Percentiles rank a stretch among this genome's conserved stretches.
Conservation (phyloP, 345 rosid genomes). For the Moricandia arvensis region DNA sequence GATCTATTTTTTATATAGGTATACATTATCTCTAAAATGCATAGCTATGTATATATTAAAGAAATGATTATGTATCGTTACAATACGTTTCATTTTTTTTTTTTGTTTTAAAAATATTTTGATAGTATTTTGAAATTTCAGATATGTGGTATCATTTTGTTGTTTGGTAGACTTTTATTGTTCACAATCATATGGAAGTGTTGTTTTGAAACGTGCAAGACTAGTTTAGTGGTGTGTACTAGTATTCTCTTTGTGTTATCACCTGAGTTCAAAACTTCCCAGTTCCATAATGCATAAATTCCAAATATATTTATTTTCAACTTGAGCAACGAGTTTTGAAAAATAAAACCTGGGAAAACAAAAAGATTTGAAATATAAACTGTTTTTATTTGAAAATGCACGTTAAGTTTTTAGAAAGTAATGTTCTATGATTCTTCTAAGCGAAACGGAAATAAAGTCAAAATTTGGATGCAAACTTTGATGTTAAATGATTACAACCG, state of each 20-base stretch:
- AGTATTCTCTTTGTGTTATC: background rate
- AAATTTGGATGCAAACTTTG: background rate
- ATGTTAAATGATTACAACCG: background rate
- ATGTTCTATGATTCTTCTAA: background rate
- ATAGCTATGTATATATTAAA: background rate
- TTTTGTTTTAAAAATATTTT: background rate
- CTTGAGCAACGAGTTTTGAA: background rate
- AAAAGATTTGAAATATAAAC: background rate
- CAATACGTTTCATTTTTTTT: background rate
- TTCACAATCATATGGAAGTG: background rate
- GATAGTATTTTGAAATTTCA: background rate
- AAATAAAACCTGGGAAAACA: background rate
- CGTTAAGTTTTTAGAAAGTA: background rate
- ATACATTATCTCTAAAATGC: background rate
- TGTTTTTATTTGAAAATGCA: background rate
- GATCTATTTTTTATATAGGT: background rate
- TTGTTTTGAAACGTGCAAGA: background rate
- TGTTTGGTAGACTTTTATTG: background rate
- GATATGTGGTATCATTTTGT: background rate
- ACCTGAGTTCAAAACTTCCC: background rate
- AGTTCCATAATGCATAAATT: background rate
- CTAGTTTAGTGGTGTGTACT: background rate
- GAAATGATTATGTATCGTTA: background rate
- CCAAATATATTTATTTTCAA: background rate
- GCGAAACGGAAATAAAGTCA: constrained; percentile 15